Conservation (phyloP, 345 rosid species). For the Eucalyptus sp. region DNA sequence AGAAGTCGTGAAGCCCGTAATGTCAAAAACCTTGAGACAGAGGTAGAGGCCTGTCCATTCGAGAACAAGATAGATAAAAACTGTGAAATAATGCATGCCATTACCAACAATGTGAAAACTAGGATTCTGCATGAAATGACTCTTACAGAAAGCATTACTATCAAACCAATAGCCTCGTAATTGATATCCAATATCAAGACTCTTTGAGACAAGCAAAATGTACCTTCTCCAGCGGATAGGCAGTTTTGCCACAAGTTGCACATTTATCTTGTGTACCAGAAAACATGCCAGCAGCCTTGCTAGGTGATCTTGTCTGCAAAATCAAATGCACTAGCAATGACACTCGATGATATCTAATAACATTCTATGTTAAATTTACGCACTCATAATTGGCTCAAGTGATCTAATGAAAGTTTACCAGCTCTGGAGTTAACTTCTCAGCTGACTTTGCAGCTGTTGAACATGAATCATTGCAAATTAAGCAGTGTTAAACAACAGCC, state of each 20-base stretch:
- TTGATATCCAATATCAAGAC: neutral
- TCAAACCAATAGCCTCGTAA: neutral
- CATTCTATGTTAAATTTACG: neutral
- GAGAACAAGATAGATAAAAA: neutral
- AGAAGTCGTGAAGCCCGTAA: neutral
- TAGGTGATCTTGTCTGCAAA: slow-evolving; percentile 78
- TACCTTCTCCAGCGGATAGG: slow-evolving; percentile 98
- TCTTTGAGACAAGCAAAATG: neutral
- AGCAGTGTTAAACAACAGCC: neutral
- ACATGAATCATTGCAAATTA: slow-evolving; percentile 10
- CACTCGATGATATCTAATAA: neutral
- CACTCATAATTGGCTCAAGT: neutral
- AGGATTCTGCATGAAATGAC: neutral
- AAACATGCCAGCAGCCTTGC: slow-evolving; percentile 92
- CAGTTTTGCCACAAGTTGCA: slow-evolving; percentile 93
- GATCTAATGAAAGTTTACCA: slow-evolving; percentile 39
- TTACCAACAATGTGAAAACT: neutral
- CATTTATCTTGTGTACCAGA: slow-evolving; percentile 98
- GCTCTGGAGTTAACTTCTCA: slow-evolving; percentile 75
- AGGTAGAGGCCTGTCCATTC: neutral
- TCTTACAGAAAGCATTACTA: neutral
- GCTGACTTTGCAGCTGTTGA: slow-evolving; percentile 79
- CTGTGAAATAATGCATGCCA: neutral
- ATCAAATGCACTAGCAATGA: slow-evolving; percentile 6
- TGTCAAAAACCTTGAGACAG: neutral